Conservation (phyloP, 208 protist species). For the Trichomonas vaginalis region DNA sequence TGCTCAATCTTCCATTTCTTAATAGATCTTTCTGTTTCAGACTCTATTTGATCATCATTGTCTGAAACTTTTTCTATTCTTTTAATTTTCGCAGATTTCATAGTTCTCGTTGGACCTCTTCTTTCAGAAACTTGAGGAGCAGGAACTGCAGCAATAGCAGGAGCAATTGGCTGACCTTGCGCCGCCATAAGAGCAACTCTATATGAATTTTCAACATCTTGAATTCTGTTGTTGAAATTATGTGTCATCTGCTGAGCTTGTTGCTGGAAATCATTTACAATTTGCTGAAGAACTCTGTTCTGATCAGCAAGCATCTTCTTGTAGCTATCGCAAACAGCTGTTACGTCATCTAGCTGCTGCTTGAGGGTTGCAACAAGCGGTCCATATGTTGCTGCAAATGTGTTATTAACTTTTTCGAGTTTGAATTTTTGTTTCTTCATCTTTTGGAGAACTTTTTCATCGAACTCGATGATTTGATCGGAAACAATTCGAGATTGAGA, state of each 20-base stretch:
- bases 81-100: not conserved
- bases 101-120: not conserved
- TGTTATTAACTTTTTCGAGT: not conserved
- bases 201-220: not conserved
- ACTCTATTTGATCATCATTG: not conserved
- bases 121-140: not conserved
- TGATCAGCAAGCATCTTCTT: not conserved
- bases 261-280: not conserved
- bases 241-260: not conserved
- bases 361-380: not conserved
- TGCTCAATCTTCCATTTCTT: not conserved
- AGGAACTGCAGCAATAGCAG: not conserved
- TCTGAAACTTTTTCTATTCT: not conserved
- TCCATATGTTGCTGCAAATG: not conserved
- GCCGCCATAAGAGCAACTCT: not conserved
- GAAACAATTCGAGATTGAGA: not conserved
- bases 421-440: slow-evolving; percentile 5
- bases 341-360: not conserved
- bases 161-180: not conserved
- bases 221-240: not conserved
- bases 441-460: not conserved
- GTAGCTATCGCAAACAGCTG: not conserved
- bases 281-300: not conserved
- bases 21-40: not conserved
- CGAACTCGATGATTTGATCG: not conserved